phyloP scores from a whole-genome alignment of 176 grass and related monocot genomes.

The Metroxylon sagu region DNA sequence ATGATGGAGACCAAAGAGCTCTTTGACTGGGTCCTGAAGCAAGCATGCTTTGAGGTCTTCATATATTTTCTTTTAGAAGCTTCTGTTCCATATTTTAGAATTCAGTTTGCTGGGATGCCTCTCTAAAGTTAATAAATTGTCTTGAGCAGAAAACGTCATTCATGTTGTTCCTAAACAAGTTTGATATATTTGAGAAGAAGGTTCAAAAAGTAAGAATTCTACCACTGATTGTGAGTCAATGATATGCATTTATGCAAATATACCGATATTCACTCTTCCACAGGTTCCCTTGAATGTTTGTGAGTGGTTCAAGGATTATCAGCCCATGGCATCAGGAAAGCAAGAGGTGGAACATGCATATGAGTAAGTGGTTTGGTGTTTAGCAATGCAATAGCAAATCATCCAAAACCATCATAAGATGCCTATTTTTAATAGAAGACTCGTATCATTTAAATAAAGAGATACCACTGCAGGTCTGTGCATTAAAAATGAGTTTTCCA shows the following conservation, averaged over 20 bases:
- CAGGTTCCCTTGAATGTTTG: conserved; percentile 86
- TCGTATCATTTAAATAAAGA: too few relatives aligned
- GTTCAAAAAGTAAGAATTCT: conserved; percentile 62
- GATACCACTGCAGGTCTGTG: too few relatives aligned
- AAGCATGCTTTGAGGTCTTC: conserved; percentile 89
- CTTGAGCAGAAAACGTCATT: conserved; percentile 89
- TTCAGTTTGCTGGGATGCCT: too few relatives aligned
- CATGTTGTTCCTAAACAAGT: conserved; percentile 95
- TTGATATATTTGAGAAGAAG: conserved; percentile 97
- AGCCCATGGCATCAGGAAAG: conserved; percentile 64
- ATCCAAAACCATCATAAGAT: too few relatives aligned
- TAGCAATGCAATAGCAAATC: too few relatives aligned
- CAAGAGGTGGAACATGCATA: conserved; percentile 93
- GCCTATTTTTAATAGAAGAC: too few relatives aligned
- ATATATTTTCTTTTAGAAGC: background rate
- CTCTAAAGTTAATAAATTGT: background rate
- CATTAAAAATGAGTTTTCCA: too few relatives aligned
- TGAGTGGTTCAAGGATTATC: conserved; percentile 96
- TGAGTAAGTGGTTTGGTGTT: conserved; percentile 46
- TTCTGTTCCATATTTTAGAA: background rate
- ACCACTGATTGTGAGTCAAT: background rate
- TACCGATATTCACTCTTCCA: conserved; percentile 8
- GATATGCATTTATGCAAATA: background rate
- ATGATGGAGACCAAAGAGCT: conserved; percentile 98
- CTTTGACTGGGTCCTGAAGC: conserved; percentile 90